Base-by-base conservation (phyloP, 495 filamentous ascomycete species). In the Cercophora newfieldiana region DNA sequence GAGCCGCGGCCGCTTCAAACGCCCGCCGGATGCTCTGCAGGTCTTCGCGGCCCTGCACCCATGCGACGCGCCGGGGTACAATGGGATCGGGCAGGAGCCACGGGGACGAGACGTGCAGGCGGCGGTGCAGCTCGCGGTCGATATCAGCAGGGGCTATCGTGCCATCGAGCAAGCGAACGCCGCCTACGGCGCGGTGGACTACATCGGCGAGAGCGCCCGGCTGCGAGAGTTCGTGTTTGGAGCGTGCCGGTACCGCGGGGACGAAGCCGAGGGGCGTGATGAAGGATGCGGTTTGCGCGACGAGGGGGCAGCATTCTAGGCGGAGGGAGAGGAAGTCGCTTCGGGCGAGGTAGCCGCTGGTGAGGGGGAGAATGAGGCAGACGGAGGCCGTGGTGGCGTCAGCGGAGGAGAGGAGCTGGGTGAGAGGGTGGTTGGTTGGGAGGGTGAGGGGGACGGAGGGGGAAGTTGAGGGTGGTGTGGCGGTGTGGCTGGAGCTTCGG, bases 1-100 rank as follows among this genome's bases (percentile, higher is more conserved):
- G 71, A 16, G 72, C 76, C 24, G 30, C 49, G 16, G 75, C 75
- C 18, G 73, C 72, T 16, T 53, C 57, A 59, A 69, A 69, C 37
- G 59, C 33, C 18, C 54, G 56, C 21, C 58, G 48, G 44, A 63
- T 31, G 57, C 59, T 50, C 4, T 57, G 54, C 14, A 69, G 65
- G 50, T 71, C 59, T 18, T 61, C 68, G 29, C 66, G 68, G 49
- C 68, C 71, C 60, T 72, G 68, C 57, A 70, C 57, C 68, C 68
- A 70, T 31, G 65, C 47, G 47, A 72, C 65, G 28, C 70, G 66
- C 10, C 54, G 61, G 4, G 4, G 53, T 33, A 16, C 7, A 56
- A 48, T 24, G 24, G 49, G 58, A 1, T 55, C n/a, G 1, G 64
- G 2, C 31, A 62, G 4, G 19, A 72, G 53, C 68, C 67, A 76